phyloP scores from a whole-genome alignment of 1,284 basidiomycete genomes.

The Fistulinella cinereoalba region DNA sequence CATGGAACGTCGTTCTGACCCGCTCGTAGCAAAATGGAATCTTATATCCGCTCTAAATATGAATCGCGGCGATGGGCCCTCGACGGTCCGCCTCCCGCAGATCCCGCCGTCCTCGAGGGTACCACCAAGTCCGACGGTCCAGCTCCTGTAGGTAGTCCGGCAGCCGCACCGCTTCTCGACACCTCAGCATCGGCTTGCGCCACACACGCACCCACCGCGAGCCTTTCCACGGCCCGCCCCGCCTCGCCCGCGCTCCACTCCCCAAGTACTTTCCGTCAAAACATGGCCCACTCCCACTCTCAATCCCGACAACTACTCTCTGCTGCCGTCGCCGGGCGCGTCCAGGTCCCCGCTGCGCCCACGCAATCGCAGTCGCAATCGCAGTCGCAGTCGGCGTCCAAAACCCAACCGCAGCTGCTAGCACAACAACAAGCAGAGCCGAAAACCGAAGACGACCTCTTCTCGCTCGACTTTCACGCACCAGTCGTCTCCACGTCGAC shows the following conservation, averaged over 20 bases:
- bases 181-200: constrained; percentile 29
- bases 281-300: constrained; percentile 37
- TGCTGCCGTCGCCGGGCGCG: constrained; percentile 24
- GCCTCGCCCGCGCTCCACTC: constrained; percentile 25
- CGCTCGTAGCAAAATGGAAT: constrained; percentile 98
- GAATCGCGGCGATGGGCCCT: constrained; percentile 91
- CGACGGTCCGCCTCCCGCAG: constrained; percentile 79
- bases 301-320: constrained; percentile 27
- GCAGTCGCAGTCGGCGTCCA: not conserved
- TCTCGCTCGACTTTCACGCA: constrained; percentile 82
- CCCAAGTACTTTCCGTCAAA: constrained; percentile 44
- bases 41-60: constrained; percentile 97
- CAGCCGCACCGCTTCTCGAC: constrained; percentile 22
- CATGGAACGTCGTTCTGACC: no score
- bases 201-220: constrained; percentile 33
- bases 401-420: constrained; percentile 15
- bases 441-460: constrained; percentile 60
- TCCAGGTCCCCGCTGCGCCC: constrained; percentile 9
- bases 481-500: constrained; percentile 36
- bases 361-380: constrained; percentile 8
- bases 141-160: constrained; percentile 10
- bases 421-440: constrained; percentile 5
- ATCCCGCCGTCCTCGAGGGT: constrained; percentile 78
- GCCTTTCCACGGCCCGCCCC: constrained; percentile 31
- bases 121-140: constrained; percentile 27